phyloP scores from a whole-genome alignment of 768 basidiomycete species.

The Boletales sp. region DNA sequence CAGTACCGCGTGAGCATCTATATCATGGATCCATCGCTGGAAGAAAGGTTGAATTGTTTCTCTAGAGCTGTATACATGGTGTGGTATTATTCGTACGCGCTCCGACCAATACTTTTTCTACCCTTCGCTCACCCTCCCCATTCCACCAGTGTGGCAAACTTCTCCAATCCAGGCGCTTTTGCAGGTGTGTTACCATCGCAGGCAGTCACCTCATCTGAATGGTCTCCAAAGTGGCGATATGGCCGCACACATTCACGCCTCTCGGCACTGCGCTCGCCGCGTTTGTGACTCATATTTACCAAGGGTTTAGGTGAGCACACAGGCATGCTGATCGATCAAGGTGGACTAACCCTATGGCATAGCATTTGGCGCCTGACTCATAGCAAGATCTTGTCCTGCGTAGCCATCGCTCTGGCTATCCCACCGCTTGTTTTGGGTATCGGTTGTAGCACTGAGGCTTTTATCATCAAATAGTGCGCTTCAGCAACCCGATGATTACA shows the following conservation, averaged over 20 bases:
- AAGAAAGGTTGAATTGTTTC: background rate
- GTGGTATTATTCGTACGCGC: constrained; percentile 9
- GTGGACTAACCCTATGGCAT: background rate
- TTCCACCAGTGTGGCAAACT: constrained; percentile 10
- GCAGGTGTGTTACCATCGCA: background rate
- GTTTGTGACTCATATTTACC: constrained; percentile 46
- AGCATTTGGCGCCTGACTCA: constrained; percentile 16
- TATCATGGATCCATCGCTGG: background rate
- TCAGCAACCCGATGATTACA: background rate
- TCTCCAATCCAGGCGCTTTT: constrained; percentile 9
- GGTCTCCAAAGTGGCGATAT: constrained; percentile 33
- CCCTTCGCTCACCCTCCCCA: background rate
- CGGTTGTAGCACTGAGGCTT: constrained; percentile 41
- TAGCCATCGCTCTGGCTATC: constrained; percentile 35
- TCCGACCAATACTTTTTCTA: background rate
- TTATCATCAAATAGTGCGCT: constrained; percentile 39
- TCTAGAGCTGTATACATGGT: constrained; percentile 10
- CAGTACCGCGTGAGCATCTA: constrained; percentile 7
- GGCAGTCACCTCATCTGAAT: background rate
- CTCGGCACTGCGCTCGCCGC: constrained; percentile 45
- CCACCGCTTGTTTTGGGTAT: constrained; percentile 43
- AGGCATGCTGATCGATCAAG: background rate
- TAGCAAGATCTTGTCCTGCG: constrained; percentile 23
- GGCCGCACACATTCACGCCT: constrained; percentile 51
- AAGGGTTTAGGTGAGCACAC: constrained; percentile 39